Conservation (phyloP, 1,284 basidiomycete species). For the Cutaneotrichosporon daszewskae region DNA sequence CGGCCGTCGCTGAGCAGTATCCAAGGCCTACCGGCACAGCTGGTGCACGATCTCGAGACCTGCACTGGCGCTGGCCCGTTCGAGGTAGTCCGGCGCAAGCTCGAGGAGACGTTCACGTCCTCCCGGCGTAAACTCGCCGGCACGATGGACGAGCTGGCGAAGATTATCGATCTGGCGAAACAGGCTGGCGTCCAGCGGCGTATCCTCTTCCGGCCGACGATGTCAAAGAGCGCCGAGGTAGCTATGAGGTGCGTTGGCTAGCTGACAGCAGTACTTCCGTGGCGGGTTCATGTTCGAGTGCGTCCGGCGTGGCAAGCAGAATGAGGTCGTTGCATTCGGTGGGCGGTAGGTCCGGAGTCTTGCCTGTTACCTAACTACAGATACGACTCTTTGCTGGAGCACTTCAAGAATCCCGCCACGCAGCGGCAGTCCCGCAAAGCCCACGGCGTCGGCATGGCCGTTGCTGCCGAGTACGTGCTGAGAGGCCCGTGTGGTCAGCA, state of each 20-base stretch:
- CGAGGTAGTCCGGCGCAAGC: slow-evolving; percentile 20
- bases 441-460: slow-evolving; percentile 53
- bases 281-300: slow-evolving; percentile 54
- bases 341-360: slow-evolving; percentile 49
- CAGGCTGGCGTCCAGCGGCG: slow-evolving; percentile 49
- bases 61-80: slow-evolving; percentile 64
- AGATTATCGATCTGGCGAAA: slow-evolving; percentile 46
- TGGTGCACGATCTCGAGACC: slow-evolving; percentile 45
- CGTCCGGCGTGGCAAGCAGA: slow-evolving; percentile 47
- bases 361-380: background rate
- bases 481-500: too few relatives aligned
- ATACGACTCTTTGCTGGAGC: slow-evolving; percentile 46
- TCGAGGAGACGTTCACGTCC: slow-evolving; percentile 29
- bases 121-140: slow-evolving; percentile 26
- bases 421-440: slow-evolving; percentile 32
- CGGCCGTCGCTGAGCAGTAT: slow-evolving; percentile 26
- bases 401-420: slow-evolving; percentile 48
- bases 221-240: slow-evolving; percentile 38
- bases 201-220: slow-evolving; percentile 50
- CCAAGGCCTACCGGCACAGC: slow-evolving; percentile 26
- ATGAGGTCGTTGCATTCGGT: slow-evolving; percentile 51
- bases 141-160: slow-evolving; percentile 47
- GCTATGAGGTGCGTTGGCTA: slow-evolving; percentile 9
- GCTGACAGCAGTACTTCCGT: slow-evolving; percentile 46
- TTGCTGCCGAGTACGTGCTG: slow-evolving; percentile 48